A percentile compares a stretch with the other conserved stretches of the same genome.
Conservation (phyloP, 2,329 filamentous ascomycete species). For the Seiridium cupressi region DNA sequence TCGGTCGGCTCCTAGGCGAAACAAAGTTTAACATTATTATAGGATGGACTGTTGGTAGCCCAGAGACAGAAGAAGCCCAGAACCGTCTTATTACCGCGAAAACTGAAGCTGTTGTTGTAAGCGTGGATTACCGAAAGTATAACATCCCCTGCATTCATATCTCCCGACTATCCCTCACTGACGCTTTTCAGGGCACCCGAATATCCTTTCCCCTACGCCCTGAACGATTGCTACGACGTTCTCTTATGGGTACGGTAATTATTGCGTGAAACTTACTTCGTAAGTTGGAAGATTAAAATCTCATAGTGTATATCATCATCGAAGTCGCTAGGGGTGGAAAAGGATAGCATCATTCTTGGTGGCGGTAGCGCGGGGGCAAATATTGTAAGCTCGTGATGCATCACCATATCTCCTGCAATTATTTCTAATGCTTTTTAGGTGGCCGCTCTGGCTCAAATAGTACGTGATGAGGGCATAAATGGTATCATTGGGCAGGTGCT, state of each 20-base stretch:
- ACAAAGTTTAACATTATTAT: not conserved
- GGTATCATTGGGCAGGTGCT: not conserved
- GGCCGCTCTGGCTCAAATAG: not conserved
- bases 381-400: not conserved
- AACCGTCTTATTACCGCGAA: not conserved
- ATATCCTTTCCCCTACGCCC: not conserved
- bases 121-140: not conserved
- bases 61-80: not conserved
- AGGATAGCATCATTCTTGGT: not conserved
- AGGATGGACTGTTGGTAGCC: not conserved
- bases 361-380: not conserved
- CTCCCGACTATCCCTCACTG: not conserved
- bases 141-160: not conserved
- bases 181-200: not conserved
- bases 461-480: not conserved
- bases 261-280: not conserved
- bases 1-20: not conserved
- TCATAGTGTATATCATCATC: not conserved
- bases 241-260: not conserved
- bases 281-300: not conserved
- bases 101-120: not conserved
- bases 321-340: not conserved
- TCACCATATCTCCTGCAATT: not conserved
- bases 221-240: not conserved
- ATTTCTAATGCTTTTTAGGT: not conserved